A percentile compares a stretch with the other conserved stretches of the same genome.
Conservation (phyloP, 257 asterid genomes). For the Fraxinus anomala region DNA sequence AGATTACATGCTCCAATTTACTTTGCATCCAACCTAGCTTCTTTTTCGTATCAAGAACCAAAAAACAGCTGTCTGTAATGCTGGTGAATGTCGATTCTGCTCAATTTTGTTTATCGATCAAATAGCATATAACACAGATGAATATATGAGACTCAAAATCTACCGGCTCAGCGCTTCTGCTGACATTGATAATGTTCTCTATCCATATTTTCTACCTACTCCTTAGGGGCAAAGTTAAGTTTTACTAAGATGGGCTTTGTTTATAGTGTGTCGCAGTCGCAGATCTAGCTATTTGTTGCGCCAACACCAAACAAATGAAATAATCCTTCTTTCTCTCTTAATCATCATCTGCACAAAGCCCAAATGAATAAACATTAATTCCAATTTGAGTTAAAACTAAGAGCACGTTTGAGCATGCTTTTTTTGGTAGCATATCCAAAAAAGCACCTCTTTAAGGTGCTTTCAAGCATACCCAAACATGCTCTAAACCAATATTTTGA, state of each 20-base stretch:
- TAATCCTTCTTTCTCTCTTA: conserved; percentile 18
- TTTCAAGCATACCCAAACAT: background rate
- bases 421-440: background rate
- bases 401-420: background rate
- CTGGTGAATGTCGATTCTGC: background rate
- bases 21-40: background rate
- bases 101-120: background rate
- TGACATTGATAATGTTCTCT: background rate
- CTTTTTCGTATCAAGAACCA: background rate
- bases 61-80: conserved; percentile 29
- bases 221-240: background rate
- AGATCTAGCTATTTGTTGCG: background rate
- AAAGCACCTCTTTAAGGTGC: too few species aligned
- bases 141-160: background rate
- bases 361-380: background rate
- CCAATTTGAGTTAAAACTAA: background rate
- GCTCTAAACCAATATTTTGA: background rate
- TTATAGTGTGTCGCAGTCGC: background rate
- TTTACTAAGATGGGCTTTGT: background rate
- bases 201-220: background rate
- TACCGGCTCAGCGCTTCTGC: background rate
- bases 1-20: conserved; percentile 17
- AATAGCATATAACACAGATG: background rate
- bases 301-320: conserved; percentile 2
- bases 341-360: conserved; percentile 18